Evolutionary conservation across 305 asterid species (phyloP).

Genomic region (Solanum hybrid): DNA sequence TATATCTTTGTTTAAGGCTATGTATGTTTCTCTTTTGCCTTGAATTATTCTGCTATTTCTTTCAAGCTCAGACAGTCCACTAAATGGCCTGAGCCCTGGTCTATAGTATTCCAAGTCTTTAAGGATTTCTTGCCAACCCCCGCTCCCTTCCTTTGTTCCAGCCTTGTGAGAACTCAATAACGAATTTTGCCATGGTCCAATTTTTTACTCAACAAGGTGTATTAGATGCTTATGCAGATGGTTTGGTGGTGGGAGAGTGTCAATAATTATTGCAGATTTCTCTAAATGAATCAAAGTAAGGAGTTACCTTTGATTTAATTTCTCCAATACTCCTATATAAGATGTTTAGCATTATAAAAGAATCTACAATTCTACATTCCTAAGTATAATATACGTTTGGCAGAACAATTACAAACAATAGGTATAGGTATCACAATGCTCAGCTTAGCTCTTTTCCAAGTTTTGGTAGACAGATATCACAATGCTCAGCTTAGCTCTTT

Average conservation of each 20-base stretch:
- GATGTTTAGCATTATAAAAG: neutral
- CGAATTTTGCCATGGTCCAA: no score
- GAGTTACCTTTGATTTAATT: neutral
- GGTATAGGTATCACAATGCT: neutral
- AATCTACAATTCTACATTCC: neutral
- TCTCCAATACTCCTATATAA: neutral
- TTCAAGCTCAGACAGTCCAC: no score
- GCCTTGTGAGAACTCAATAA: no score
- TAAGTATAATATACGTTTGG: neutral
- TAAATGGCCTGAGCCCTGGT: no score
- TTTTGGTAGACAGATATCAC: neutral
- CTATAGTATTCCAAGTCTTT: no score
- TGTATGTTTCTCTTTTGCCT: no score
- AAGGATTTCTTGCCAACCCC: no score
- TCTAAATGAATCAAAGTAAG: neutral
- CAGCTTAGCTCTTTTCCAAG: neutral
- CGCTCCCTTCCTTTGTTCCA: no score
- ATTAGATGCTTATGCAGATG: neutral
- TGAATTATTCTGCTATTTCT: no score
- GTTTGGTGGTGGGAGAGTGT: neutral
- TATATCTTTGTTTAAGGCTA: no score
- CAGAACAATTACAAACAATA: neutral
- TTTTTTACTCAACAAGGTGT: neutral
- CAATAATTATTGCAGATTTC: neutral
- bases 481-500: neutral